Conservation (phyloP, 2,329 filamentous ascomycete genomes). For the Zarea fungicola region DNA sequence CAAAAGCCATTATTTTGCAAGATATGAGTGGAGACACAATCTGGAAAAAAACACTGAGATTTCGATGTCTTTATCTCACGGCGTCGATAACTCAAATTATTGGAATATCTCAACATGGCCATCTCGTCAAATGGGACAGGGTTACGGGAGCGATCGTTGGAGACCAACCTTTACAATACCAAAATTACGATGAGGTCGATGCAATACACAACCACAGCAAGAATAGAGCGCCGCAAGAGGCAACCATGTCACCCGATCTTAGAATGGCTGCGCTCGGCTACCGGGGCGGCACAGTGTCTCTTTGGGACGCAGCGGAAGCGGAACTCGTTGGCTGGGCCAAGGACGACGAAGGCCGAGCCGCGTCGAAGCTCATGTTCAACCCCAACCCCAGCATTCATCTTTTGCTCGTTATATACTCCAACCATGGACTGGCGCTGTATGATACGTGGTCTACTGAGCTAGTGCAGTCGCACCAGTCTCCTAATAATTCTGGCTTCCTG, state of each 20-base stretch:
- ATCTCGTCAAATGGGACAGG: constrained; percentile 17
- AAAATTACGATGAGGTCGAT: background rate
- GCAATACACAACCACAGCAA: background rate
- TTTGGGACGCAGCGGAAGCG: constrained; percentile 16
- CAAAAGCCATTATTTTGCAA: constrained; percentile 11
- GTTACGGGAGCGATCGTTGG: constrained; percentile 14
- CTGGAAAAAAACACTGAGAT: constrained; percentile 15
- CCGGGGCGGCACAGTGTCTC: constrained; percentile 18
- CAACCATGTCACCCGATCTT: constrained; percentile 17
- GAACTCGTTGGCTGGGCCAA: constrained; percentile 19
- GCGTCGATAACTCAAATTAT: constrained; percentile 1
- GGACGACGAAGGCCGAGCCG: constrained; percentile 15
- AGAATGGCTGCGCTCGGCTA: constrained; percentile 20
- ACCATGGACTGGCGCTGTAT: constrained; percentile 18
- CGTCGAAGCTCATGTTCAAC: constrained; percentile 18
- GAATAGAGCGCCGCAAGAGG: constrained; percentile 14
- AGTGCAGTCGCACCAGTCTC: constrained; percentile 6
- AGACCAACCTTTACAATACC: constrained; percentile 14
- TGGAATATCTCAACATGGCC: constrained; percentile 14
- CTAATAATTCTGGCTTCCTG: constrained; percentile 9
- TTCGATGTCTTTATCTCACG: constrained; percentile 15
- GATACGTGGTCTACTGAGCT: constrained; percentile 17
- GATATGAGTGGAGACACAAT: constrained; percentile 14
- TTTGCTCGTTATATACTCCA: constrained; percentile 18
- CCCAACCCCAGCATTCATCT: constrained; percentile 18